Base-by-base conservation (phyloP, 1,139 yeast genomes). In the Komagataea norvegica region DNA sequence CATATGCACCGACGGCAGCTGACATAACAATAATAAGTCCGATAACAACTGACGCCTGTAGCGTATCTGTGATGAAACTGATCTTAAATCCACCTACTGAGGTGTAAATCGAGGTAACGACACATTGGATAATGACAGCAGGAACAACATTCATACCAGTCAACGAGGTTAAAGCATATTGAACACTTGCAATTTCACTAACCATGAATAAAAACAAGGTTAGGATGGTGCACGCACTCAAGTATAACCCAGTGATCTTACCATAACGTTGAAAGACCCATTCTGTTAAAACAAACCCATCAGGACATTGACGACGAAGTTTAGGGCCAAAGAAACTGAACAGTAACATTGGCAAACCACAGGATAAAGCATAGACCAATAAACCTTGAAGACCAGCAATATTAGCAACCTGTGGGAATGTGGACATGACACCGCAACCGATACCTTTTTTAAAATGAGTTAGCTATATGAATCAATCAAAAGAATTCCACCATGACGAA, bases 221-320 rank as follows among this genome's bases (percentile, higher is more conserved):
- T 47, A 89, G 70, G 42, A 89, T 73, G 3, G 96, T 87, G 61
- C 88, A 86, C 35, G 78, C 79, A 5, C 94, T 80, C 39, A 89
- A 64, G 52, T 85, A 86, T 47, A 86, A 66, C 1, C 85, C 83
- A 6, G 95, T 70, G 16, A 80, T 62, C 6, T 69, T 56, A 2
- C 96, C 97, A 55, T 70, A 89, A 46, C 96, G 68, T 30, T 75
- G 77, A 54, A 86, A 73, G 11, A 86, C 93, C 97, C 97, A 89
- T 57, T 88, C 96, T n/a, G 96, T 86, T 47, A 89, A 67, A 29
- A 89, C 87, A 57, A 89, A 89, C 5, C 96, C 97, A 8, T 84
- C 78, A 1, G 97, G 96, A 54, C 95, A 85, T 49, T 74, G 74
- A 44, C 67, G 72, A 49, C 96, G 70, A 45, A 89, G 81, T 10